phyloP scores from a whole-genome alignment of 75 land plant genomes.

The Cupressus sempervirens region DNA sequence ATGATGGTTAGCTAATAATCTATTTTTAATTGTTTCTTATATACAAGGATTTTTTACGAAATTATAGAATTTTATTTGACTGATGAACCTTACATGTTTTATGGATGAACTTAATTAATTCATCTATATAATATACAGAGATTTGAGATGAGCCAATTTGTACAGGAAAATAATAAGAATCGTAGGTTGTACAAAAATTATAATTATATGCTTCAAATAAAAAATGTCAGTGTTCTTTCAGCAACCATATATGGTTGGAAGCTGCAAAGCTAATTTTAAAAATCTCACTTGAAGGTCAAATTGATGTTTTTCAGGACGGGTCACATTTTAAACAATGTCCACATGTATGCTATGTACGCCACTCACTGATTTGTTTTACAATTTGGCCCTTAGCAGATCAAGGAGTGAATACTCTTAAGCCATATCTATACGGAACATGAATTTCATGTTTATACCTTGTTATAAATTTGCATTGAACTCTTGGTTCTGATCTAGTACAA shows the following conservation, averaged over 20 bases:
- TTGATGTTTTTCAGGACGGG: neutral
- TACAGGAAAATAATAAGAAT: neutral
- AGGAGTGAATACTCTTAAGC: too few species aligned
- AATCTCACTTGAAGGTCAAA: neutral
- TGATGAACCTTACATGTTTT: neutral
- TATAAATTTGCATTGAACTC: too few species aligned
- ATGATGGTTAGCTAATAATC: slow-evolving; percentile 8
- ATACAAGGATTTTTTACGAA: neutral
- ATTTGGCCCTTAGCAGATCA: too few species aligned
- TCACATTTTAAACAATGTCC: too few species aligned
- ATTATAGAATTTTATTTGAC: neutral
- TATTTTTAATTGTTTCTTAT: neutral
- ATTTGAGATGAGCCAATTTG: neutral
- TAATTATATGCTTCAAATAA: neutral
- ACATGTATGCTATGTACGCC: too few species aligned
- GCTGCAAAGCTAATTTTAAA: neutral
- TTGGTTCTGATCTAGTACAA: too few species aligned
- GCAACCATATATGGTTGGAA: neutral
- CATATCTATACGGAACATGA: too few species aligned
- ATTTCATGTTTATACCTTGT: too few species aligned
- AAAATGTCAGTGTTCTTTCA: neutral
- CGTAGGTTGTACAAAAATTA: neutral
- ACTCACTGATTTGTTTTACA: too few species aligned
- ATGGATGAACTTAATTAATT: neutral
- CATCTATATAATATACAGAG: neutral